Conservation (phyloP, 768 basidiomycete genomes). For the Trametes gibbosa region DNA sequence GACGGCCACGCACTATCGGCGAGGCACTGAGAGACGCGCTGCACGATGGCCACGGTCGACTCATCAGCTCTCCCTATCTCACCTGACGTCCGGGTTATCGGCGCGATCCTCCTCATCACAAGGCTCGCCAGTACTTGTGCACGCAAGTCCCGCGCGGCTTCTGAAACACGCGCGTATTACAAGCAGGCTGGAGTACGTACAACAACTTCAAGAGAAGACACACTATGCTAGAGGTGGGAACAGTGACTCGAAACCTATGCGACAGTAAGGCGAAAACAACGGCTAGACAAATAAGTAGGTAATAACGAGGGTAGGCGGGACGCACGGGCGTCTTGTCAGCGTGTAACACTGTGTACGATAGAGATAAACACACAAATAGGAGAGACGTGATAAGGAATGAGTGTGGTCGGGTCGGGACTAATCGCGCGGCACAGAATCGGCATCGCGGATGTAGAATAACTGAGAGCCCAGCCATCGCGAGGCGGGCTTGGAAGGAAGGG, state of each 20-base stretch:
- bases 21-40: constrained; percentile 4
- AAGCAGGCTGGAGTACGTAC: background rate
- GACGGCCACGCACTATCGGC: constrained; percentile 15
- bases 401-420: background rate
- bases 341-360: background rate
- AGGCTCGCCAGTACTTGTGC: background rate
- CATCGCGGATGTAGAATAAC: background rate
- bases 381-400: background rate
- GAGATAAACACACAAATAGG: background rate
- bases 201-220: background rate
- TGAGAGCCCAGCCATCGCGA: background rate
- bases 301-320: background rate
- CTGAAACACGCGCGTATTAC: background rate
- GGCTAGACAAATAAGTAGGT: background rate
- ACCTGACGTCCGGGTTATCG: constrained; percentile 20
- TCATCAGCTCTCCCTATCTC: constrained; percentile 17
- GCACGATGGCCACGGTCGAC: background rate
- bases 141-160: constrained; percentile 1
- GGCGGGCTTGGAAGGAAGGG: background rate
- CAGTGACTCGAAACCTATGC: background rate
- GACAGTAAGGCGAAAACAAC: background rate
- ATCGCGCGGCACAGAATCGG: background rate
- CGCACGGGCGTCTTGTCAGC: background rate
- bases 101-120: background rate
- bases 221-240: background rate